Evolutionary conservation across 257 asterid species (phyloP).

Genomic region (Nicotiana knightiana): DNA sequence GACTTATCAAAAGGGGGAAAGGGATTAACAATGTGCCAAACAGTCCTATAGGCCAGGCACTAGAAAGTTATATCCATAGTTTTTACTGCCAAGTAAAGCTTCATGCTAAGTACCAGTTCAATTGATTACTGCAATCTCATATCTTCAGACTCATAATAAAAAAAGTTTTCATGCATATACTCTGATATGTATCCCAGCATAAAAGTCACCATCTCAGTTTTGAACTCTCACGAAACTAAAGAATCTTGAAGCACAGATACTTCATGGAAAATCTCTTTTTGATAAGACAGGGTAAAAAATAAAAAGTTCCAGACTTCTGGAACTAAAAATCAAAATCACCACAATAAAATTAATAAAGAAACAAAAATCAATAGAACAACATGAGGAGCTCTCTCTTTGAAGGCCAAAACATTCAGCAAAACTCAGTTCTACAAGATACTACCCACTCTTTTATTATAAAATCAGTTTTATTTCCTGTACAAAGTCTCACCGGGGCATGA

Average conservation of each 20-base stretch:
- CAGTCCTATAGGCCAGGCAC: background rate
- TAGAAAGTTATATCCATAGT: background rate
- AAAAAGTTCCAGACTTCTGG: background rate
- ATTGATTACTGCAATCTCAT: background rate
- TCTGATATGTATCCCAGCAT: background rate
- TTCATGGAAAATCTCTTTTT: background rate
- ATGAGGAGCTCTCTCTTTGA: background rate
- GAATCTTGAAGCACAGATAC: background rate
- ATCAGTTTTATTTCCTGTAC: background rate
- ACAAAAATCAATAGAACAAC: background rate
- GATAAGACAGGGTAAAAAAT: background rate
- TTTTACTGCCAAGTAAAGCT: background rate
- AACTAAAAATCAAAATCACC: background rate
- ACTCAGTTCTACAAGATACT: background rate
- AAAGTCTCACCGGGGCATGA: background rate
- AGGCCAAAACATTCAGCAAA: background rate
- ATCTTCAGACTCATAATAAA: background rate
- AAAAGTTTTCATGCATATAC: background rate
- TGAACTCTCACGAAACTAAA: background rate
- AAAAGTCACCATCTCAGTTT: slow-evolving; percentile 3
- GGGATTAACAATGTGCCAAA: background rate
- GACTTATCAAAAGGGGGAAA: background rate
- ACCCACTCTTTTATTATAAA: background rate
- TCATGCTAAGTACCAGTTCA: background rate
- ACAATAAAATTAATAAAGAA: background rate